Evolutionary conservation across 257 asterid genomes (phyloP), one percentile per base, ranked within the genome.

Genomic region (Ilex asprella): DNA sequence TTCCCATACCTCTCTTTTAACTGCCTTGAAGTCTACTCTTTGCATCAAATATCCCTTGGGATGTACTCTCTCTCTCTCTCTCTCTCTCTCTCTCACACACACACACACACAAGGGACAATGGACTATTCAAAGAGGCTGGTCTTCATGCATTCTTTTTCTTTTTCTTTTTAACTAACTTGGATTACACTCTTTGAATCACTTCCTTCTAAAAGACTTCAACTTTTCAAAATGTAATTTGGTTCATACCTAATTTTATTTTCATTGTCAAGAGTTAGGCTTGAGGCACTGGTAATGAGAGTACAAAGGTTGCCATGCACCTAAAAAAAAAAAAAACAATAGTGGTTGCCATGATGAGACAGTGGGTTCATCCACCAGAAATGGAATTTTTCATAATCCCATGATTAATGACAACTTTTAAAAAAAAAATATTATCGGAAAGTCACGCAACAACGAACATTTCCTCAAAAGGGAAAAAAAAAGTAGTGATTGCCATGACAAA

Each of bases 181-280:
- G 57, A 60, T 29, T 79, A 71, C 81, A 87, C 95, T 87, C 93
- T 69, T 64, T 62, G 86, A 73, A 84, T 84, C 79, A 60, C 76
- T 75, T 75, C 68, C 65, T 74, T 79, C 46, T 59, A 68, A 73
- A 80, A 64, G 69, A 78, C 75, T 80, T 69, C 46, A 21, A 21
- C 55, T 64, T 75, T 67, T 59, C 52, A 30, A 60, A 61, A 73
- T 51, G 58, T 60, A 53, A 57, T 60, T 54, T 64, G 64, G 60
- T 39, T 58, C 21, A 55, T 61, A 56, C 51, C 54, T 30, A 49
- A 60, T 60, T 21, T 59, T 57, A 52, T 41, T 52, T 53, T 55
- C 16, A 66, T 27, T 62, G 43, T 59, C 52, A 54, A 64, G 41
- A 1, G 41, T 35, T 35, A 35, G 41, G 41, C 41, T 35, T 35